These are phyloP conservation scores for Pseudoneurospora amorphoporcata DNA, from an alignment of 495 filamentous ascomycete genomes.

Conservation along the genomic window DNA sequence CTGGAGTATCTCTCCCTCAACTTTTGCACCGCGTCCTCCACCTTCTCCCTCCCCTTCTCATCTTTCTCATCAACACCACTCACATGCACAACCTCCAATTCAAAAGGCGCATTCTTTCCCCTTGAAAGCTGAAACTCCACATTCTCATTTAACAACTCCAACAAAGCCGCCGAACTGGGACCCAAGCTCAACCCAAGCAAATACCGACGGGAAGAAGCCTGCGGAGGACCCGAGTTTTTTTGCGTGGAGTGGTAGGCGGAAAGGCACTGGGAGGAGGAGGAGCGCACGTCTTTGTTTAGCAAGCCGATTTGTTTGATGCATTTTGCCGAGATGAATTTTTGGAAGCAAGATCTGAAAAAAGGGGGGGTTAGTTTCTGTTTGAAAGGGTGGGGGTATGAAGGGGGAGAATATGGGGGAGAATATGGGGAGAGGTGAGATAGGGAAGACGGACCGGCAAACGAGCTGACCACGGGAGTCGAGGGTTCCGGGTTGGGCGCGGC, in stretches of 20 bases:
- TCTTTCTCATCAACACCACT: not conserved
- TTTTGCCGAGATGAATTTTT: slow-evolving; percentile 63
- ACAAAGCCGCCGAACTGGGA: slow-evolving; percentile 64
- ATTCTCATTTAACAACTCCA: slow-evolving; percentile 65
- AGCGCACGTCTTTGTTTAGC: slow-evolving; percentile 31
- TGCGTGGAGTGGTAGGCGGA: slow-evolving; percentile 4
- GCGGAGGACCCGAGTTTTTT: slow-evolving; percentile 15
- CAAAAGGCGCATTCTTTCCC: slow-evolving; percentile 48
- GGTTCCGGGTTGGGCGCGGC: not conserved
- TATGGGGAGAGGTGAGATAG: not conserved
- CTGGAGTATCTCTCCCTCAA: slow-evolving; percentile 45
- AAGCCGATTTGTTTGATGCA: slow-evolving; percentile 66
- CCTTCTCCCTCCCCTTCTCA: not conserved
- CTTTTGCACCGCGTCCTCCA: not conserved
- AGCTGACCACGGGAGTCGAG: not conserved
- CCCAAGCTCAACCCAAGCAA: slow-evolving; percentile 78
- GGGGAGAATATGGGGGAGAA: not conserved
- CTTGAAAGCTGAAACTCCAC: slow-evolving; percentile 47
- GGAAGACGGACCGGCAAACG: not conserved
- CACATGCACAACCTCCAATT: slow-evolving; percentile 56
- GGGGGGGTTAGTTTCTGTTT: slow-evolving; percentile 10
- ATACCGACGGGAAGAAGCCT: slow-evolving; percentile 37
- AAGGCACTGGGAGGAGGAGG: slow-evolving; percentile 31
- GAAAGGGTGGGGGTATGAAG: not conserved
- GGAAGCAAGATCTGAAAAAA: slow-evolving; percentile 57